Base-by-base conservation (phyloP, 768 basidiomycete species). In the Boletus subparvulus region DNA sequence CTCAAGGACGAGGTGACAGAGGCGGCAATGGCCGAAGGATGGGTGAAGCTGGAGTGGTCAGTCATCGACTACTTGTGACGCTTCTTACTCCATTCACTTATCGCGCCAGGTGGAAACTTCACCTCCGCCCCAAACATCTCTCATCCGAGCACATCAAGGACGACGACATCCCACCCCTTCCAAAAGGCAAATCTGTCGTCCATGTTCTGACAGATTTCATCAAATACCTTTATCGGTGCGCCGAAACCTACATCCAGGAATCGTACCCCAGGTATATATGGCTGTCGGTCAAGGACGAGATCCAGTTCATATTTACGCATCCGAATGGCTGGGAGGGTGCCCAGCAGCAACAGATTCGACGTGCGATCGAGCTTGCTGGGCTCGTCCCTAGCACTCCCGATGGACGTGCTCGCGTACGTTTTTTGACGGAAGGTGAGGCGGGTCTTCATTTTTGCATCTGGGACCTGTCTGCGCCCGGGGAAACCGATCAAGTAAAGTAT, bases 301-400 rank as follows among this genome's bases (percentile, higher is more conserved):
- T 81, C 21, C 74, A 81, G 28, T 81, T 80, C 54, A 71, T 86
- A 3, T 73, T 86, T 6, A 77, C 78, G 0, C 83, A 85, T 60
- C 85, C 85, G 2, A 86, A 86, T 52, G 83, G 82, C 0, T 86
- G 85, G 85, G 84, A 80, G 54, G 80, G 81, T 1, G 63, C 63
- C 0, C 85, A 87, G 60, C 85, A 85, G 50, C 67, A 68, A 28
- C 69, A 75, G 56, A 80, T 85, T 72, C 77, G 84, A 1, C 64
- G 65, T 36, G 85, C 83, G 2, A 79, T 82, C 1, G 72, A 81
- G 4, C 57, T 59, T 7, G 83, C 83, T 1, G 80, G 80, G 1
- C 72, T 87, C 6, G 70, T 86, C 32, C 71, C 76, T 0, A 67
- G 79, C 46, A 75, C 64, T 0, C 47, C 54, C 0, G 65, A 65